A percentile compares a stretch with the other conserved stretches of the same genome.
These are phyloP conservation scores for Amphibolis antarctica DNA, from an alignment of 106 monocot species.

Conservation along the genomic window DNA sequence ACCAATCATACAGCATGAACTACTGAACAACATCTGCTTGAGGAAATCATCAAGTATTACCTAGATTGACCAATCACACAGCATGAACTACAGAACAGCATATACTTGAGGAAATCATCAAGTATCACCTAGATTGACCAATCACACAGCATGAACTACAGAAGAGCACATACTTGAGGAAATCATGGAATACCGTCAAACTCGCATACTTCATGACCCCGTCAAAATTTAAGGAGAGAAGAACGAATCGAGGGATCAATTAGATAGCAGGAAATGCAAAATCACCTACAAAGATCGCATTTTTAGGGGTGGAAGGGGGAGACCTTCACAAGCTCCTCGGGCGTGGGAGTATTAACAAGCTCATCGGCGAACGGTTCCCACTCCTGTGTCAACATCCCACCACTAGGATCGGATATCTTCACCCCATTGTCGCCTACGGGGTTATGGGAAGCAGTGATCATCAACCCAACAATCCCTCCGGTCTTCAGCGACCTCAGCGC, in stretches of 20 bases:
- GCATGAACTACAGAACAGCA: too few relatives aligned
- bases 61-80: too few relatives aligned
- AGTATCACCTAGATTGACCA: conserved; percentile 38
- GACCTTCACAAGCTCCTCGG: conserved; percentile 49
- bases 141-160: not conserved
- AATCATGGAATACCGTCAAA: too few relatives aligned
- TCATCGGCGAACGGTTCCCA: conserved; percentile 94
- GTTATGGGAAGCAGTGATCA: conserved; percentile 96
- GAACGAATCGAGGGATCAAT: not conserved
- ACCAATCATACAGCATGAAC: not conserved
- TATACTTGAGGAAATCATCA: not conserved
- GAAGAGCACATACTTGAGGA: too few relatives aligned
- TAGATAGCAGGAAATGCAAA: not conserved
- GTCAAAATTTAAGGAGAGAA: too few relatives aligned
- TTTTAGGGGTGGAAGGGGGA: not conserved
- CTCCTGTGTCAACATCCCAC: conserved; percentile 69
- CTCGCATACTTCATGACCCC: too few relatives aligned
- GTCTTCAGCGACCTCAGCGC: conserved; percentile 69
- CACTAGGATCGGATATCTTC: conserved; percentile 82
- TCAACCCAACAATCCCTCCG: conserved; percentile 43
- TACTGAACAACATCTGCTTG: too few relatives aligned
- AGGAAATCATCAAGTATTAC: too few relatives aligned
- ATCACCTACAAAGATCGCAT: not conserved
- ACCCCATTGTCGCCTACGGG: conserved; percentile 68
- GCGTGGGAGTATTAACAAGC: conserved; percentile 53